Percentiles rank a stretch among this genome's conserved stretches.
These are phyloP conservation scores for Lathyrus aphaca DNA, from an alignment of 306 rosid species.

Conservation along the genomic window DNA sequence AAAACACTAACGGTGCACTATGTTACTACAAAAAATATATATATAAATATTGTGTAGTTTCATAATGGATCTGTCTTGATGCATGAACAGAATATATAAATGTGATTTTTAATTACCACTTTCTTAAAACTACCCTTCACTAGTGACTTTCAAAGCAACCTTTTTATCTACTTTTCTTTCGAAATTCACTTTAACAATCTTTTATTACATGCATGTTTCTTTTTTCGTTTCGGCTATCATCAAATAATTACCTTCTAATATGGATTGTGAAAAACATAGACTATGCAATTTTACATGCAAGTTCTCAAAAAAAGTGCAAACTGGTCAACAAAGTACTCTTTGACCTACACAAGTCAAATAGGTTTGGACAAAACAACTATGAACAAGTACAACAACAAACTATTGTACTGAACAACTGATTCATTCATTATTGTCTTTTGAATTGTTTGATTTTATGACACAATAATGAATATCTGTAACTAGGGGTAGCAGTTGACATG, in stretches of 20 bases:
- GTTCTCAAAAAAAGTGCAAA: background rate
- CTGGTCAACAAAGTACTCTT: background rate
- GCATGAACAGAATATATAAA: slow-evolving; percentile 20
- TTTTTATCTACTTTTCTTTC: slow-evolving; percentile 11
- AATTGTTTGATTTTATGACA: background rate
- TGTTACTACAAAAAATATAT: slow-evolving; percentile 37
- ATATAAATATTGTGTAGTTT: slow-evolving; percentile 32
- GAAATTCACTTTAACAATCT: background rate
- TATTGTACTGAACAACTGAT: background rate
- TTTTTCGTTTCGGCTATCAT: background rate
- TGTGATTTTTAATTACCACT: slow-evolving; percentile 18
- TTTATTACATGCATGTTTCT: background rate
- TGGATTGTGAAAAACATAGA: background rate
- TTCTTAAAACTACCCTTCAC: slow-evolving; percentile 35
- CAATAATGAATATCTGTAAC: background rate
- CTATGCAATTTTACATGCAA: background rate
- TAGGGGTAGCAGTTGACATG: background rate
- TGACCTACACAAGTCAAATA: background rate
- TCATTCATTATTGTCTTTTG: background rate
- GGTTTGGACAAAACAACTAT: background rate
- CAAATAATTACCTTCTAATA: background rate
- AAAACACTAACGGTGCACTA: slow-evolving; percentile 1
- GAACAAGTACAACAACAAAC: slow-evolving; percentile 18
- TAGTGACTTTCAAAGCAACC: slow-evolving; percentile 36
- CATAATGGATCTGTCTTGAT: slow-evolving; percentile 19